Evolutionary conservation across 257 asterid species (phyloP), one percentile per base, ranked within the genome.

Genomic region (Solanum chmielewskii): DNA sequence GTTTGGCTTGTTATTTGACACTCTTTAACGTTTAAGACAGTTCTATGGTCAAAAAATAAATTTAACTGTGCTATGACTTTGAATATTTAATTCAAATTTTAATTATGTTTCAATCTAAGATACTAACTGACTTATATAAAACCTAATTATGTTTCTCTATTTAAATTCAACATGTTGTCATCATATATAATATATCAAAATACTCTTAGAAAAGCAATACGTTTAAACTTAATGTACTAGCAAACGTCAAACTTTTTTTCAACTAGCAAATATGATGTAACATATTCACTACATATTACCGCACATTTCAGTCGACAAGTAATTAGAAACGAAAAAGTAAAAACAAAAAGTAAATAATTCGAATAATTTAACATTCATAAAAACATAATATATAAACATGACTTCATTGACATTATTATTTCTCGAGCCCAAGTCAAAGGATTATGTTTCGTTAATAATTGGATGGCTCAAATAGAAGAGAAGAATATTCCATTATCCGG

Each of bases 301-400:
- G 1, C 35, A 33, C 23, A 16, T 52, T 52, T 52, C 35, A 6
- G n/a, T 52, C 4, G 4, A 16, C 23, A 52, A 16, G 10, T 52
- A 52, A 52, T 18, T 52, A 52, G 4, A 0, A 0, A 16, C 1
- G 1, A 1, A 49, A 3, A 3, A 52, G 1, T 1, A 16, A 52
- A 18, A 52, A 52, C 1, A 52, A 52, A 0, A 52, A 52, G 62
- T 52, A 52, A 52, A 52, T 52, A 52, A 52, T 52, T 52, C 6
- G 11, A 52, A 52, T 2, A 52, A 18, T 23, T 52, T 52, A 18
- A 10, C 11, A 7, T 18, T 52, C 11, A 5, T 15, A 62, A 23
- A 9, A 0, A 0, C 0, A 33, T 33, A 33, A 33, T 0, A 33
- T 33, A 33, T 33, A 33, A 4, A 33, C 1, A 33, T 33, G 5